Evolutionary conservation across 1,284 basidiomycete species (phyloP), one percentile per base, ranked within the genome.

Genomic region (Somion occarium): DNA sequence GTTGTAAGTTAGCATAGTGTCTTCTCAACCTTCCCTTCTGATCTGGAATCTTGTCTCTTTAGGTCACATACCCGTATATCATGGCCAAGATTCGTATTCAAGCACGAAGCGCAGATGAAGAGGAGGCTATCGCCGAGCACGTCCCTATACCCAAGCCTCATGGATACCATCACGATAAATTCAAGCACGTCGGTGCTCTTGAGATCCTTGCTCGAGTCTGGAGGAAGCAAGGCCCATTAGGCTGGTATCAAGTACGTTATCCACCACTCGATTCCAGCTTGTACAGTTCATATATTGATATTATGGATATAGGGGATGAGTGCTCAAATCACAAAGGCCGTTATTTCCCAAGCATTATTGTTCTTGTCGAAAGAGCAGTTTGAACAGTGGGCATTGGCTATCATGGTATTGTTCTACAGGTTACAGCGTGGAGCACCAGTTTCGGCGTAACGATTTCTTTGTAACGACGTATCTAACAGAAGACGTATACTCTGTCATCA

Each of bases 11-110:
- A 63, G 52, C 34, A 19, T n/a, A n/a, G n/a, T n/a, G n/a, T n/a
- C n/a, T 38, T 25, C 26, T 15, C 49, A 25, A 46, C 44, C 55
- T 39, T 23, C 34, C 15, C 12, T 18, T 39, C 19, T 42, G 30
- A 13, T 51, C n/a, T 48, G 20, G 38, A 15, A n/a, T n/a, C n/a
- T n/a, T n/a, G n/a, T 39, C 38, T 18, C 13, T 38, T 15, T 30
- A 92, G 91, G 89, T 92, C 20, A 93, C 91, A 5, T 93, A 93
- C 63, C 91, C 91, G 2, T 93, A 93, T 63, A 94, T 94, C 59
- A 91, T 96, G 90, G 93, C 96, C 51, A 99, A 99, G 78, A 92
- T 98, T 38, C 85, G 96, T 43, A 88, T 99, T 25, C 97, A 99
- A 72, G 93, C 96, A 20, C 79, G 85, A 22, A 77, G 76, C 38